These are phyloP conservation scores for Pseudonitzschia multiseries DNA, from an alignment of 108 stramenopile genomes.

Conservation along the genomic window DNA sequence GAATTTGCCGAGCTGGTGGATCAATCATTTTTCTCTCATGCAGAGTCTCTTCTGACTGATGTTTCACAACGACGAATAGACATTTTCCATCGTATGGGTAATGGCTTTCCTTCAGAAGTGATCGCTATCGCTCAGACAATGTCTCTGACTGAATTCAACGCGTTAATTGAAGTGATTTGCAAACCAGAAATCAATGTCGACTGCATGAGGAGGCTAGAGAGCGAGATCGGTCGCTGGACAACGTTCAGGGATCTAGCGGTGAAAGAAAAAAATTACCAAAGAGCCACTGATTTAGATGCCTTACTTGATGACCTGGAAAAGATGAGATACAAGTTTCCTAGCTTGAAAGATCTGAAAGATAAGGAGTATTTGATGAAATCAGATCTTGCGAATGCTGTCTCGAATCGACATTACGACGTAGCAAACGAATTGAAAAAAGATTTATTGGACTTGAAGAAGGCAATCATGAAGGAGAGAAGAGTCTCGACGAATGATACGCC, in stretches of 20 bases:
- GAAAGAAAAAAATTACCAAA: constrained; percentile 26
- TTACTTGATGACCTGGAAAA: constrained; percentile 19
- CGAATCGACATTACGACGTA: constrained; percentile 22
- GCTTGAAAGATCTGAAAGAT: constrained; percentile 25
- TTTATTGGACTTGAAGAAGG: constrained; percentile 26
- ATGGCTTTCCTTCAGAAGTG: constrained; percentile 24
- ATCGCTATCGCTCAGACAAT: constrained; percentile 14
- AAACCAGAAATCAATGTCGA: constrained; percentile 32
- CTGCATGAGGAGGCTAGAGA: constrained; percentile 19
- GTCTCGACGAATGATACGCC: background rate
- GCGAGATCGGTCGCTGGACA: constrained; percentile 6
- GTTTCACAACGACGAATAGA: constrained; percentile 28
- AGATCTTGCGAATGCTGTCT: constrained; percentile 21
- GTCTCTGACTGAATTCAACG: constrained; percentile 19
- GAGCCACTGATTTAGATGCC: constrained; percentile 13
- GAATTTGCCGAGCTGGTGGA: constrained; percentile 39
- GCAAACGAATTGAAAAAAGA: constrained; percentile 30
- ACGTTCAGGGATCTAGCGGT: constrained; percentile 1
- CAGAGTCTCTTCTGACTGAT: background rate
- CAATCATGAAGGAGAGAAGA: constrained; percentile 32
- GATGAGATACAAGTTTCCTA: constrained; percentile 32
- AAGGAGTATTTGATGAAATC: constrained; percentile 28
- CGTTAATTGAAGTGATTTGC: constrained; percentile 26
- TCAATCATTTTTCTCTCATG: constrained; percentile 7
- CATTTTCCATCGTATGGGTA: constrained; percentile 28